Conservation (phyloP, 306 rosid genomes). For the Vigna reflexopilosa region DNA sequence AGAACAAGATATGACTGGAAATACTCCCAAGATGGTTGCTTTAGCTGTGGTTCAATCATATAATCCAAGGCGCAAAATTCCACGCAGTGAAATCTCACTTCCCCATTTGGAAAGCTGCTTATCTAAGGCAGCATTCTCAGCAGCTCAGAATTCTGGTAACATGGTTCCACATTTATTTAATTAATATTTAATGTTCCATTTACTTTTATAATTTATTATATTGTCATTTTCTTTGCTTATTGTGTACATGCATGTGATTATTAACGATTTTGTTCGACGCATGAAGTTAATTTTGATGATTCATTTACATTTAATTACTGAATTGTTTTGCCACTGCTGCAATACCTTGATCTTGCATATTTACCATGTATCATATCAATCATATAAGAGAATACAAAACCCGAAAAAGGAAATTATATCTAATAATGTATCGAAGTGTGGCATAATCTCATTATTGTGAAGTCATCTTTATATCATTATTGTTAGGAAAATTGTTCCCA, state of each 20-base stretch:
- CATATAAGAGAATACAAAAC: background rate
- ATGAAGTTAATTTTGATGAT: constrained; percentile 5
- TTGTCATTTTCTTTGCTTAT: constrained; percentile 14
- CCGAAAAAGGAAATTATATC: background rate
- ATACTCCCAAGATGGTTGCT: constrained; percentile 75
- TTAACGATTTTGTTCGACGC: constrained; percentile 2
- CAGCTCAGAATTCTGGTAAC: constrained; percentile 76
- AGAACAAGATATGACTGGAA: constrained; percentile 45
- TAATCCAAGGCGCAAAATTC: constrained; percentile 79
- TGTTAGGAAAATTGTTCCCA: background rate
- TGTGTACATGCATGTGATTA: constrained; percentile 11
- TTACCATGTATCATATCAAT: constrained; percentile 22
- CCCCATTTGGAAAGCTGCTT: constrained; percentile 73
- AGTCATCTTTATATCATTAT: too few species aligned
- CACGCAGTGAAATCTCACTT: constrained; percentile 79
- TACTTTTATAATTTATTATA: constrained; percentile 15
- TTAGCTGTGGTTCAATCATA: constrained; percentile 92
- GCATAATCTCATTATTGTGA: constrained; percentile 10
- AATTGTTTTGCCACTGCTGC: background rate
- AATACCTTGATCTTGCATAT: constrained; percentile 12
- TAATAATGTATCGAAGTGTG: background rate
- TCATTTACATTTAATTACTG: constrained; percentile 1
- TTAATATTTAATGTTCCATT: constrained; percentile 4
- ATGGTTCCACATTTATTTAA: constrained; percentile 10
- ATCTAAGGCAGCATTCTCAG: constrained; percentile 75